phyloP scores from a whole-genome alignment of 2,329 filamentous ascomycete genomes.

The Alternaria longipes region DNA sequence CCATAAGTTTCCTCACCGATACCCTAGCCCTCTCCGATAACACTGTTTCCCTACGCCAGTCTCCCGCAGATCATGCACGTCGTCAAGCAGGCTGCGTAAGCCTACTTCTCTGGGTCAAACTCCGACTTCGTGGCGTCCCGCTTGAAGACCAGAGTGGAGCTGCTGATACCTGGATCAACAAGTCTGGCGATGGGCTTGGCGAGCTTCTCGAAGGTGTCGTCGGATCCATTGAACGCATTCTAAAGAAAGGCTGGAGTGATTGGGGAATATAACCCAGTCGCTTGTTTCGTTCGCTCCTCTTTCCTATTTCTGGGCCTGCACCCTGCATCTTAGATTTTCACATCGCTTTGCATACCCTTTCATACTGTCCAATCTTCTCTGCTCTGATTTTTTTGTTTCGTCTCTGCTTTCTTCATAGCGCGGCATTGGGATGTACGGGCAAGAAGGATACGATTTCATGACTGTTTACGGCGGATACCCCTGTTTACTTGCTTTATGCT shows the following conservation, averaged over 20 bases:
- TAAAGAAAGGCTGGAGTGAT: constrained; percentile 40
- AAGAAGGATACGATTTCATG: neutral
- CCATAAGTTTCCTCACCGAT: constrained; percentile 37
- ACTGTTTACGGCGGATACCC: constrained; percentile 11
- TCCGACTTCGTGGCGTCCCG: constrained; percentile 33
- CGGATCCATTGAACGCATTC: constrained; percentile 40
- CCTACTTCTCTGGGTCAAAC: constrained; percentile 46
- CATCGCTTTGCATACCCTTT: neutral
- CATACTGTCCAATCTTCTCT: neutral
- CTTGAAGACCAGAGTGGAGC: constrained; percentile 27
- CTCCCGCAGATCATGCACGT: constrained; percentile 30
- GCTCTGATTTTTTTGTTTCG: neutral
- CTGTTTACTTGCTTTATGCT: neutral
- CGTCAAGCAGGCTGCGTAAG: constrained; percentile 43
- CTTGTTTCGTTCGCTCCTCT: neutral
- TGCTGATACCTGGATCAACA: constrained; percentile 16
- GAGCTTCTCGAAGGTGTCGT: constrained; percentile 44
- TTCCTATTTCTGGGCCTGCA: neutral
- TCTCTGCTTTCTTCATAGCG: neutral
- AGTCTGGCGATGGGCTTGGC: constrained; percentile 35
- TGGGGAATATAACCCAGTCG: constrained; percentile 37
- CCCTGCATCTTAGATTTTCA: neutral
- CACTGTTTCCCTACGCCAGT: constrained; percentile 23
- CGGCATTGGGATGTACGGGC: neutral
- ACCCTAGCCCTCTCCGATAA: constrained; percentile 28